phyloP scores from a whole-genome alignment of 208 protist species.

The Crithidia sp. region DNA sequence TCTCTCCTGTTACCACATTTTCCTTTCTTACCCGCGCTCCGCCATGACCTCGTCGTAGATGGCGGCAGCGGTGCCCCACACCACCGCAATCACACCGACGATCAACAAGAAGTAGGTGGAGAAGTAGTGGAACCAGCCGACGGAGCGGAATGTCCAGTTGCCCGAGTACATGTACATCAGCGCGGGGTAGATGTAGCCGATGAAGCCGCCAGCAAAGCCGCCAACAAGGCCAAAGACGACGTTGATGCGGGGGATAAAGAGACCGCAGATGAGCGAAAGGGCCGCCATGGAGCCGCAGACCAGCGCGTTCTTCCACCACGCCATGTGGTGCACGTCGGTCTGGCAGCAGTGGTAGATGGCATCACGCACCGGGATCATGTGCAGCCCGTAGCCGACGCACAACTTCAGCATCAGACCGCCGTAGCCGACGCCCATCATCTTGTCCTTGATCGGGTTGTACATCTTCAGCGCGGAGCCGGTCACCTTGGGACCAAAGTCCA shows the following conservation, averaged over 20 bases:
- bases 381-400: conserved; percentile 68
- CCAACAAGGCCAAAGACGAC: conserved; percentile 80
- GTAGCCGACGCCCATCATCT: conserved; percentile 59
- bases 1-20: too few relatives aligned
- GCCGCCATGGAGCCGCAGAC: conserved; percentile 43
- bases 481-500: conserved; percentile 65
- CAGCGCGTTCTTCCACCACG: conserved; percentile 58
- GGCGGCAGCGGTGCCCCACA: conserved; percentile 58
- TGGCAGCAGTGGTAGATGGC: conserved; percentile 61
- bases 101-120: conserved; percentile 64
- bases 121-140: conserved; percentile 51
- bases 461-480: conserved; percentile 55
- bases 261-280: conserved; percentile 46
- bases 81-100: conserved; percentile 59
- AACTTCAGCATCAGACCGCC: conserved; percentile 70
- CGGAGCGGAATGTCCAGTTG: conserved; percentile 40
- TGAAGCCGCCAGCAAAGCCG: conserved; percentile 63
- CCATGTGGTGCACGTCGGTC: conserved; percentile 42
- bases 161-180: conserved; percentile 75
- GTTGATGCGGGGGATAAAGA: conserved; percentile 76
- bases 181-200: conserved; percentile 77
- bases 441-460: conserved; percentile 65
- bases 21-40: not conserved
- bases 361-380: conserved; percentile 73
- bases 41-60: conserved; percentile 45